Base-by-base conservation (phyloP, 2,329 filamentous ascomycete species). In the Esteya vermicola region DNA sequence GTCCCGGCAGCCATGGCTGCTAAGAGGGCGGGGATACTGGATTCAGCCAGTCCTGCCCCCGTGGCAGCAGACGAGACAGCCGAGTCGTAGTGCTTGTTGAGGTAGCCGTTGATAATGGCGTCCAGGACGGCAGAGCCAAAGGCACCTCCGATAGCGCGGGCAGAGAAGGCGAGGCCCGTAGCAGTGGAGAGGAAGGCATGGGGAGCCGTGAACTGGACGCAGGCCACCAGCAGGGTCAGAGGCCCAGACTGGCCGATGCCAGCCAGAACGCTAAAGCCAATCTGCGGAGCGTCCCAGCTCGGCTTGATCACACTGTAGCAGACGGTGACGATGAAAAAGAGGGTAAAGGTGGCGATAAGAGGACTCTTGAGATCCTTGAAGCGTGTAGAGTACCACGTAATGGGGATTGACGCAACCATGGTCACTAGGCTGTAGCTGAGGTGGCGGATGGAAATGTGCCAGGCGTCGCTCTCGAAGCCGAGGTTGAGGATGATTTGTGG, bases 151-250 rank as follows among this genome's bases (percentile, higher is more conserved):
- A 72, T 63, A 23, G 68, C 68, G 22, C 68, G 58, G 4, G 65
- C 65, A 1, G 66, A 69, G 49, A 70, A 71, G 4, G 64, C 66
- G 1, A 72, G 59, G 0, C 68, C 68, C 0, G 68, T 71, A 1
- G 68, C 67, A 0, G 67, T 71, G 0, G 65, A 68, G 13, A 71
- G 59, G 48, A 61, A 69, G 4, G 62, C 62, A 44, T 71, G 68
- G 3, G 68, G 67, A 1, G 67, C 62, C 2, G 67, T 69, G 50
- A 70, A 70, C 46, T 72, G 67, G 16, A 71, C 58, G 38, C 62
- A 57, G 6, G 67, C 67, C 1, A 65, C 61, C 6, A 72, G 58
- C 3, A 70, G 57, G 0, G 65, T 68, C 5, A 70, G 54, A 0
- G 67, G 67, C 0, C 66, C 67, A 1, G 62, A 56, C 47, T 70